Evolutionary conservation across 1,284 basidiomycete genomes (phyloP), one percentile per base, ranked within the genome.

Genomic region (Violaceomyces palustris): DNA sequence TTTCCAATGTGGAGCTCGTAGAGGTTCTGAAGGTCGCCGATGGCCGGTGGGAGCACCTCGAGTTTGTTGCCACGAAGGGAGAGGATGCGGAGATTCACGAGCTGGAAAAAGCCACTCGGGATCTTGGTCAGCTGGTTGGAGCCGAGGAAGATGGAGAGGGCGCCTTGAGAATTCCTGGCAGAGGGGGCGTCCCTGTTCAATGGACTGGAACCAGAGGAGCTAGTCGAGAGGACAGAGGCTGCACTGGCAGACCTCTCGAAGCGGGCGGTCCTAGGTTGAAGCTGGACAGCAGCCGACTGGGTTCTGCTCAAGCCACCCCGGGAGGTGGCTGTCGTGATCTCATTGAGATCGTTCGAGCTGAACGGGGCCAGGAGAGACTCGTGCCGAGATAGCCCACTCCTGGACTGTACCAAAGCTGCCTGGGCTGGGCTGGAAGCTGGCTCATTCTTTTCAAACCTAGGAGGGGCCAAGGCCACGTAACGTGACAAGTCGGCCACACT

Each of bases 51-150:
- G 5, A 72, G 58, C 28, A 43, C 41, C 35, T 46, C 58, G 28
- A 72, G 57, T 19, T 57, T 58, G 52, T 72, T 72, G 31, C 61
- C 56, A 12, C 69, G 61, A n/a, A 72, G 39, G 10, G 65, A 66
- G n/a, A 72, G 53, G 29, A 69, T 67, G 29, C 59, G 52, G 9
- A 72, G 60, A 32, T 69, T 69, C 21, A 51, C 45, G 12, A 72
- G 52, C 29, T 65, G 57, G 42, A 72, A 72, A 27, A 72, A 57
- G 0, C 67, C 69, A 39, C 63, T 67, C 9, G 69, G 67, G 12
- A 72, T 50, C 6, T 40, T 41, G 12, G 56, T 65, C 29, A 72
- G 54, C 14, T 35, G 31, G 35, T 72, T 72, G 51, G 54, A 49
- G 25, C 42, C 49, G 18, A 57, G 43, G 25, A 57, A 57, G 45